Evolutionary conservation across 768 basidiomycete species (phyloP).

Genomic region (Exidia glandulosa): DNA sequence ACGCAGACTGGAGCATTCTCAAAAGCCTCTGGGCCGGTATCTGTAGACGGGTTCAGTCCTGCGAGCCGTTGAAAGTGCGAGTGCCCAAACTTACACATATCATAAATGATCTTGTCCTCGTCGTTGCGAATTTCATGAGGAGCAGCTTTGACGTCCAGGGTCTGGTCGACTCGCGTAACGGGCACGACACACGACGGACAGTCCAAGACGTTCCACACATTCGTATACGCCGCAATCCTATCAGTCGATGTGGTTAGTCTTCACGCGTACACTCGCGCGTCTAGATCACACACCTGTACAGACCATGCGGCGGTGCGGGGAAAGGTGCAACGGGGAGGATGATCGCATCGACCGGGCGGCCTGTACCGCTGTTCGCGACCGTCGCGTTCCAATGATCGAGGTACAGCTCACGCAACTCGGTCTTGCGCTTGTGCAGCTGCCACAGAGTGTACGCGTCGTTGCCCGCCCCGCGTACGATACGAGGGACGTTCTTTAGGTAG

Average conservation of each 20-base stretch:
- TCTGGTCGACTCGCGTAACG: slow-evolving; percentile 46
- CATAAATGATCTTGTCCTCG: slow-evolving; percentile 37
- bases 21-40: slow-evolving; percentile 46
- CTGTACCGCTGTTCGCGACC: slow-evolving; percentile 41
- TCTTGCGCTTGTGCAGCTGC: slow-evolving; percentile 47
- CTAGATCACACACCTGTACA: slow-evolving; percentile 30
- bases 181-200: slow-evolving; percentile 54
- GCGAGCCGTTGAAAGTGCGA: neutral
- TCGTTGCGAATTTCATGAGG: slow-evolving; percentile 36
- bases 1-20: slow-evolving; percentile 51
- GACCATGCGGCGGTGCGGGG: slow-evolving; percentile 53
- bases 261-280: neutral
- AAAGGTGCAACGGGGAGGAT: slow-evolving; percentile 53
- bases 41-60: slow-evolving; percentile 19
- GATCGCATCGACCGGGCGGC: slow-evolving; percentile 66
- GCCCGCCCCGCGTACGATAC: slow-evolving; percentile 9
- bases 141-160: slow-evolving; percentile 35
- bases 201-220: slow-evolving; percentile 55
- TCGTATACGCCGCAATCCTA: slow-evolving; percentile 46
- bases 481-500: slow-evolving; percentile 5
- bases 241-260: neutral
- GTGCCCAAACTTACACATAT: slow-evolving; percentile 35
- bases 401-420: slow-evolving; percentile 42
- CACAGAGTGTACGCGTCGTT: slow-evolving; percentile 52
- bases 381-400: slow-evolving; percentile 55